A percentile compares a stretch with the other conserved stretches of the same genome.
Conservation (phyloP, 192 early-diverging fungal species). For the Glomus cerebriforme region DNA sequence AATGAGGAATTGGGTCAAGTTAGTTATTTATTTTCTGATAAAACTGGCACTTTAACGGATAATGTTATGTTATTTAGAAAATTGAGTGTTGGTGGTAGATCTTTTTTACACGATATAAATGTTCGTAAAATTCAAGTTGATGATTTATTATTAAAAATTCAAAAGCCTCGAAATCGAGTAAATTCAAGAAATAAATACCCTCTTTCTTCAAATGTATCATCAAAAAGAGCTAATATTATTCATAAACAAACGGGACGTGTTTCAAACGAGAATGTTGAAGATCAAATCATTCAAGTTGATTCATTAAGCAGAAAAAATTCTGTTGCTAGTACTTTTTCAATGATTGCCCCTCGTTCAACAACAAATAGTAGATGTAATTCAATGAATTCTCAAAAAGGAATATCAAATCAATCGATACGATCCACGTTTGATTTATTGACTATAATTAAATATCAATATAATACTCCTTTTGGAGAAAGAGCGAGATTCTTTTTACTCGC, state of each 20-base stretch:
- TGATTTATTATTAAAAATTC: constrained; percentile 23
- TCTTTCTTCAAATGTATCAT: background rate
- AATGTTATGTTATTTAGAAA: constrained; percentile 83
- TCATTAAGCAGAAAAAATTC: background rate
- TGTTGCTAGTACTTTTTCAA: constrained; percentile 11
- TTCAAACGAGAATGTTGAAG: constrained; percentile 6
- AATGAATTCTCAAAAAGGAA: background rate
- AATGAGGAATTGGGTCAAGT: constrained; percentile 90
- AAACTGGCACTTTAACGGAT: constrained; percentile 88
- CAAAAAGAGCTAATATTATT: background rate
- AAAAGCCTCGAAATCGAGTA: background rate
- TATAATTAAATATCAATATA: constrained; percentile 15
- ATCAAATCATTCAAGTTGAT: background rate
- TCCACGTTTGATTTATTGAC: constrained; percentile 19
- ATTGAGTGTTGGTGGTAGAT: constrained; percentile 61
- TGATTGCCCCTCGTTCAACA: constrained; percentile 27
- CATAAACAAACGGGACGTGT: background rate
- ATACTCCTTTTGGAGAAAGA: constrained; percentile 32
- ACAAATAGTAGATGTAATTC: constrained; percentile 2
- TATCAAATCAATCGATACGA: background rate
- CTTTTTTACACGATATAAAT: constrained; percentile 63
- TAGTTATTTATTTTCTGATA: constrained; percentile 88
- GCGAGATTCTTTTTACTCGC: constrained; percentile 71
- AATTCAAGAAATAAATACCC: background rate
- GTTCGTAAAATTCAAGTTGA: constrained; percentile 38